Evolutionary conservation across 2,329 filamentous ascomycete species (phyloP), one percentile per base, ranked within the genome.

Genomic region (Ophiostoma australiae): DNA sequence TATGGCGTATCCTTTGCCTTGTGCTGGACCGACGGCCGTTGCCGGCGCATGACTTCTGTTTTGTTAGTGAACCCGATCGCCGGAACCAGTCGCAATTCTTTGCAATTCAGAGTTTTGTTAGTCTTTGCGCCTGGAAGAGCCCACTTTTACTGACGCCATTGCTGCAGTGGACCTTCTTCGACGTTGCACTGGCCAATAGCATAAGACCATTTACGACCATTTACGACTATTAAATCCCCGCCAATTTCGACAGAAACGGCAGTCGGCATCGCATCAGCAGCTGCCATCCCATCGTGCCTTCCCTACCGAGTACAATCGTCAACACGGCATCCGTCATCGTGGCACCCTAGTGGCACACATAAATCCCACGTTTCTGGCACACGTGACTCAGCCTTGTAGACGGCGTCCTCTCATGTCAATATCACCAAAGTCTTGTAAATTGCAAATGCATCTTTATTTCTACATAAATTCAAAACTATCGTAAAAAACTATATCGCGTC

Each of bases 71-170:
- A 33, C 17, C 33, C 61, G 61, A 35, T n/a, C 63, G 63, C 63
- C 63, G 63, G 20, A 39, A 41, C n/a, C 63, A 63, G 58, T 63
- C 58, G 58, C 58, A 63, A 63, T 63, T 61, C 4, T 4, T 35
- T 11, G 8, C 15, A 31, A 6, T 17, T 13, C 17, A 27, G 27
- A 58, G 20, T 55, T 39, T 39, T 65, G 61, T 65, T 65, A 65
- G 33, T 20, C 33, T 37, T 39, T 66, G 35, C 63, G n/a, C 33
- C 20, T 23, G 33, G 1, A 1, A 4, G 11, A 41, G 17, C 41
- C 71, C 69, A 68, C 71, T 72, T 70, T 69, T 69, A 70, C 70
- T 74, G 73, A 74, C 73, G 73, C 73, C 61, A 74, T 74, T 41
- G 63, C 63, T 39, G 39, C 41, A 52, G 39, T 39, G 67, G 55